Evolutionary conservation across 768 basidiomycete species (phyloP).

Genomic region (Lepiota venenata): DNA sequence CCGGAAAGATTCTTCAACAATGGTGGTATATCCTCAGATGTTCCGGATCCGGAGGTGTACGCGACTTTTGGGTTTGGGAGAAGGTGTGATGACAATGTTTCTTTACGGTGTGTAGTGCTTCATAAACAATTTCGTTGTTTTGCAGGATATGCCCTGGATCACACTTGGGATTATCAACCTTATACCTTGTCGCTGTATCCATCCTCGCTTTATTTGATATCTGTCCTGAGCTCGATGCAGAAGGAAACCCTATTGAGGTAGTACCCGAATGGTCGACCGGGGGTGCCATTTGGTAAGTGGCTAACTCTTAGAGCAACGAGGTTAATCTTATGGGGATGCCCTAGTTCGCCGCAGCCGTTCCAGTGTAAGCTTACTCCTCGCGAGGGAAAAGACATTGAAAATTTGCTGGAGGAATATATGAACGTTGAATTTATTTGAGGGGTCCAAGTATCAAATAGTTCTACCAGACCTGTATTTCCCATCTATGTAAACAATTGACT

Average conservation of each 20-base stretch:
- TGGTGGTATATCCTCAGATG: constrained; percentile 18
- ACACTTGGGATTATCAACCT: background rate
- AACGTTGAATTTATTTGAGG: background rate
- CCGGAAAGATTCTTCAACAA: constrained; percentile 19
- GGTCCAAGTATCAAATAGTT: too few species aligned
- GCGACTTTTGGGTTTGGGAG: constrained; percentile 30
- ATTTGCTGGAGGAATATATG: background rate
- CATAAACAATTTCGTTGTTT: too few species aligned
- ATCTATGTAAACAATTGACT: too few species aligned
- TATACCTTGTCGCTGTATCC: constrained; percentile 8
- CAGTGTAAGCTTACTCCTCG: background rate
- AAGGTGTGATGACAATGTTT: constrained; percentile 12
- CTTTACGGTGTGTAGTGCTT: too few species aligned
- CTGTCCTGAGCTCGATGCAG: constrained; percentile 9
- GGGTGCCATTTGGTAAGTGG: background rate
- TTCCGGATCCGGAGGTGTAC: constrained; percentile 20
- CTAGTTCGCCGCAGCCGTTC: background rate
- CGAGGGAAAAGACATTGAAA: background rate
- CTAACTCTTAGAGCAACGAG: too few species aligned
- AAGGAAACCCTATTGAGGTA: constrained; percentile 6
- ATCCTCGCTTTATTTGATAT: constrained; percentile 17
- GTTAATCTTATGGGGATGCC: background rate
- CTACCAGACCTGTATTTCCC: too few species aligned
- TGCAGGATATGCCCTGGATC: constrained; percentile 9
- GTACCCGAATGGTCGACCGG: background rate